Base-by-base conservation (phyloP, 1,139 yeast genomes). In the Debaryomyces sp. region DNA sequence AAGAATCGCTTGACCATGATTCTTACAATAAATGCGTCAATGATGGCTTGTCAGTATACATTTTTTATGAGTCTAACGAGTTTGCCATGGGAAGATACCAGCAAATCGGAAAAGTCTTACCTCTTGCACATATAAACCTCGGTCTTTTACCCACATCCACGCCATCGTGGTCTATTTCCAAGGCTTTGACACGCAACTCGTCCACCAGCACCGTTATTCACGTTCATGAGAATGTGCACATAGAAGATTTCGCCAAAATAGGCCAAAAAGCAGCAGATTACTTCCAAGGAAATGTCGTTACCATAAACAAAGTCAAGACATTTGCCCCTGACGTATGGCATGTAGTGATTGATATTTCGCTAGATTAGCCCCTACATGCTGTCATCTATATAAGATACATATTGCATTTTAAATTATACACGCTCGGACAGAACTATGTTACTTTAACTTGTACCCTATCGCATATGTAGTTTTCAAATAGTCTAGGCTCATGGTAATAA, bases 301-400 rank as follows among this genome's bases (percentile, higher is more conserved):
- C 77, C 51, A 52, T 81, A 2, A 87, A 85, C 51, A 80, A 73
- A 55, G 87, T 90, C 48, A 89, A 89, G 67, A 87, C 94, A 0
- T 90, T 85, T 73, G 96, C 96, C 0, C 96, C 96, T 0, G 95
- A 86, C 44, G 81, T 89, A 2, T 86, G 89, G 87, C 97, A 89
- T 58, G 70, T 87, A 5, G 89, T 88, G 30, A 75, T 81, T 4
- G 96, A 87, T 55, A 67, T 77, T 8, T 15, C 30, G 7, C 18
- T 29, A 9, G 26, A 30, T 12, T 41, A 22, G 7, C 12, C 41
- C n/a, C 34, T 18, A 23, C 23, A 13, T 30, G 13, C 13, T 27
- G 30, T 27, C 13, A 27, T 7, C 12, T 27, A 27, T 6, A 27
- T 27, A 5, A 12, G 6, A 27, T 12, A 27, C n/a, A 27, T 27